Percentiles rank a stretch among this genome's conserved stretches.
These are phyloP conservation scores for Mycena olivaceomarginata DNA, from an alignment of 768 basidiomycete species.

Conservation along the genomic window DNA sequence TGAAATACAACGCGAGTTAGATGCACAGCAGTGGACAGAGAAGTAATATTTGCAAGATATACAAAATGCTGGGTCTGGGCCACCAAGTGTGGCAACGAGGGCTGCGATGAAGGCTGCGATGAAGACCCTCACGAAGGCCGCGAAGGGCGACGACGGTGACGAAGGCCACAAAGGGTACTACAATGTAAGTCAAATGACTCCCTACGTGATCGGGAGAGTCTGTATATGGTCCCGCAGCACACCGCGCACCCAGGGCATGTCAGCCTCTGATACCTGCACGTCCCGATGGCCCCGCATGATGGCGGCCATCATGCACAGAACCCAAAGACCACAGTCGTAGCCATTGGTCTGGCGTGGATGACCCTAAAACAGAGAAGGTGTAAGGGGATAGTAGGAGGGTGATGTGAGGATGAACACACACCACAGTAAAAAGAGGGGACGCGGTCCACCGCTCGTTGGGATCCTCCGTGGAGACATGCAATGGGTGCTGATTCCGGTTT, in stretches of 20 bases:
- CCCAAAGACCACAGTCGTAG: too few relatives aligned
- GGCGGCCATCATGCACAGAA: too few relatives aligned
- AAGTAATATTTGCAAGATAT: background rate
- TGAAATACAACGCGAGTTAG: background rate
- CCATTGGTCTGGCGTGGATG: too few relatives aligned
- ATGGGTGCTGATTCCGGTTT: constrained; percentile 3
- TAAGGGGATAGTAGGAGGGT: background rate
- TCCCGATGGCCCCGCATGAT: constrained; percentile 33
- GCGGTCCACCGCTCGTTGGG: background rate
- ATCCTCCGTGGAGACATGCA: too few relatives aligned
- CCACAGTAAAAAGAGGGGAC: constrained; percentile 20
- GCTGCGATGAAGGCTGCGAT: too few relatives aligned
- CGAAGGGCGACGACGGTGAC: too few relatives aligned
- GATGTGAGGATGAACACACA: background rate
- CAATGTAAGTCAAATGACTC: too few relatives aligned
- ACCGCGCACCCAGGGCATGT: background rate
- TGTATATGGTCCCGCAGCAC: background rate
- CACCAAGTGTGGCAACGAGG: too few relatives aligned
- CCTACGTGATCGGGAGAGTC: background rate
- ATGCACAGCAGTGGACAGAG: background rate
- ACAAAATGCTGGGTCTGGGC: too few relatives aligned
- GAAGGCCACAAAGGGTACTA: too few relatives aligned
- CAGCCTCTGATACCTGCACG: constrained; percentile 24
- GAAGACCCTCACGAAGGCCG: too few relatives aligned
- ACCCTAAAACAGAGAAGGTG: constrained; percentile 25